These are phyloP conservation scores for Trematosphaeria pertusa DNA, from an alignment of 2,329 filamentous ascomycete species.

Conservation along the genomic window DNA sequence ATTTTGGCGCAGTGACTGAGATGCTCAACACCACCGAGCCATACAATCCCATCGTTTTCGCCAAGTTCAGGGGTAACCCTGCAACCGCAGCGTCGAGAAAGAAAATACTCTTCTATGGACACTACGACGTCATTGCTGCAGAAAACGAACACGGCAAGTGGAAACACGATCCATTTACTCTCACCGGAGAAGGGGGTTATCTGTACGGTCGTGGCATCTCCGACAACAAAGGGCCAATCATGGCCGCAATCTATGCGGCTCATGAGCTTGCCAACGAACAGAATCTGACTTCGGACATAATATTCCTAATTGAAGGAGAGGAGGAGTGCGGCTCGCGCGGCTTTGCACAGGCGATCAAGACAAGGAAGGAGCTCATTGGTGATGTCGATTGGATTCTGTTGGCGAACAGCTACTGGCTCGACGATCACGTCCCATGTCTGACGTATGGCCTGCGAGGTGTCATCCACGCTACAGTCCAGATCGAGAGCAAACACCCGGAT, in stretches of 20 bases:
- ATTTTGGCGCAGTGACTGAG: slow-evolving; percentile 80
- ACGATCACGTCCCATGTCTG: slow-evolving; percentile 92
- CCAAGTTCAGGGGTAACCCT: slow-evolving; percentile 81
- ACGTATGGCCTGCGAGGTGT: slow-evolving; percentile 95
- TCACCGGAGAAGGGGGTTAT: slow-evolving; percentile 89
- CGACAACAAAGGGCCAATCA: slow-evolving; percentile 95
- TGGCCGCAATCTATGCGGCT: slow-evolving; percentile 92
- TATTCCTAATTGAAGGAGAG: slow-evolving; percentile 95
- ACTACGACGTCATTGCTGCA: slow-evolving; percentile 95
- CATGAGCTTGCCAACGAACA: slow-evolving; percentile 88
- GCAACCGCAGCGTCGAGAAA: slow-evolving; percentile 72
- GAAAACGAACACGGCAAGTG: slow-evolving; percentile 84
- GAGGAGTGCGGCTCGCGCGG: slow-evolving; percentile 94
- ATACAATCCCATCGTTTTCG: slow-evolving; percentile 92
- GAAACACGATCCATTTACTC: slow-evolving; percentile 86
- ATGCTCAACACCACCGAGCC: slow-evolving; percentile 81
- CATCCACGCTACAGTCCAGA: slow-evolving; percentile 87
- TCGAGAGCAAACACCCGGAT: slow-evolving; percentile 86
- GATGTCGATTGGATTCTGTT: slow-evolving; percentile 92
- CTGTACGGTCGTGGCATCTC: slow-evolving; percentile 95
- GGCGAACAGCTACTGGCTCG: slow-evolving; percentile 98
- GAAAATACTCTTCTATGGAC: slow-evolving; percentile 94
- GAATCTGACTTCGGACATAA: slow-evolving; percentile 81
- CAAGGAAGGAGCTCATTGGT: slow-evolving; percentile 84
- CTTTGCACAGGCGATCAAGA: slow-evolving; percentile 81